A percentile compares a stretch with the other conserved stretches of the same genome.
phyloP scores from a whole-genome alignment of 495 filamentous ascomycete genomes.

The Aspergillus campestris region DNA sequence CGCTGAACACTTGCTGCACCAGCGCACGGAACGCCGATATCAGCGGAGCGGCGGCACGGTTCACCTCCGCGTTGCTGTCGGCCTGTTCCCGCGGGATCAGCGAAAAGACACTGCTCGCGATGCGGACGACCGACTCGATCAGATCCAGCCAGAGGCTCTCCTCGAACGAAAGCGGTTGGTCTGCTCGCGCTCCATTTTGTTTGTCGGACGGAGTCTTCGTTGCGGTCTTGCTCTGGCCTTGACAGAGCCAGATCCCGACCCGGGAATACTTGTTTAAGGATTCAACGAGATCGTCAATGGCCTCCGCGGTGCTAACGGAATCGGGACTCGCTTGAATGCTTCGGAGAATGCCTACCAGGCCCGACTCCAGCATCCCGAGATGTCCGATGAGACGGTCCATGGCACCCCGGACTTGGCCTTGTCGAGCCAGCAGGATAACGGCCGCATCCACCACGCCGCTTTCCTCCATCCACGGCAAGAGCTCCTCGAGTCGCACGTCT shows the following conservation, averaged over 20 bases:
- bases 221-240: slow-evolving; percentile 69
- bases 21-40: slow-evolving; percentile 59
- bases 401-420: slow-evolving; percentile 74
- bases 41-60: slow-evolving; percentile 31
- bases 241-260: slow-evolving; percentile 93
- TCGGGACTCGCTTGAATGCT: slow-evolving; percentile 48
- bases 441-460: slow-evolving; percentile 89
- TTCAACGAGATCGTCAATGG: slow-evolving; percentile 53
- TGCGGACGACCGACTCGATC: slow-evolving; percentile 73
- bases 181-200: slow-evolving; percentile 34
- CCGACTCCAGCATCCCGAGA: slow-evolving; percentile 67
- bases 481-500: slow-evolving; percentile 69
- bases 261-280: slow-evolving; percentile 79
- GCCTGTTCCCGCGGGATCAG: slow-evolving; percentile 21
- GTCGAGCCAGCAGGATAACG: slow-evolving; percentile 81
- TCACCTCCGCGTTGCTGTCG: not conserved
- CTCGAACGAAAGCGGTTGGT: slow-evolving; percentile 61
- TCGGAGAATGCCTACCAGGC: slow-evolving; percentile 62
- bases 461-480: slow-evolving; percentile 80
- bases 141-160: slow-evolving; percentile 87
- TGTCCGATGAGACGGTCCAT: slow-evolving; percentile 79
- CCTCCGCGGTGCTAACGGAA: slow-evolving; percentile 42
- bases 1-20: slow-evolving; percentile 86
- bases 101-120: slow-evolving; percentile 55
- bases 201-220: slow-evolving; percentile 24